Base-by-base conservation (phyloP, 2,329 filamentous ascomycete genomes). In the Sordariomycetes sp. region DNA sequence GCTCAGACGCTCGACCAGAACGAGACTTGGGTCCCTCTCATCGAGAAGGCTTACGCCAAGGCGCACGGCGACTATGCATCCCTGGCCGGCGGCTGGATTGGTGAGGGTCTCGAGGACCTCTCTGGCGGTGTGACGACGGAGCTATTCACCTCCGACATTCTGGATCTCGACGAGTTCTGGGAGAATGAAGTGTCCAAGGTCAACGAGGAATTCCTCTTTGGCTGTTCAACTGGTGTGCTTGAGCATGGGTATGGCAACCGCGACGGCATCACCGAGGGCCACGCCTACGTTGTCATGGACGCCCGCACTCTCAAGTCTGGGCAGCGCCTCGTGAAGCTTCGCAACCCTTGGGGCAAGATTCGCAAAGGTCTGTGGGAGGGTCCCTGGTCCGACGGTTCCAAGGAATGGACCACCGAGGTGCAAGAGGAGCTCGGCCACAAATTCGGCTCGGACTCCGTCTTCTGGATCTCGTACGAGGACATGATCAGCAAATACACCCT, bases 21-120 rank as follows among this genome's bases (percentile, higher is more conserved):
- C 48, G 84, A 90, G 54, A 90, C 83, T 0, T 92, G 85, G 85
- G 66, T 90, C 5, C 82, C 84, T 0, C 59, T 92, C 17, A 63
- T 88, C 2, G 83, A 90, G 48, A 90, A 90, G 55, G 85, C 85
- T 2, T 90, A 84, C 50, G 85, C 85, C 15, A 92, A 92, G 54
- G 82, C 82, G 1, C 85, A 92, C 46, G 84, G 83, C 3, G 83
- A 87, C 45, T 88, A 82, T 45, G 74, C 67, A 12, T 73, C 81
- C 1, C 75, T 87, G 24, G 67, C 77, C 21, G 81, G 82, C 17
- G 82, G 82, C 7, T 85, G 78, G 57, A 79, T 81, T 14, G 80
- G 72, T 5, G 72, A 76, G 46, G 72, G 63, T 3, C 46, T 75
- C 3, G 72, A 68, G 37, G 70, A 82, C 53, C 59, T 80, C 9